Base-by-base conservation (phyloP, 192 early-diverging fungal genomes). In the Backusella psychrophila region DNA sequence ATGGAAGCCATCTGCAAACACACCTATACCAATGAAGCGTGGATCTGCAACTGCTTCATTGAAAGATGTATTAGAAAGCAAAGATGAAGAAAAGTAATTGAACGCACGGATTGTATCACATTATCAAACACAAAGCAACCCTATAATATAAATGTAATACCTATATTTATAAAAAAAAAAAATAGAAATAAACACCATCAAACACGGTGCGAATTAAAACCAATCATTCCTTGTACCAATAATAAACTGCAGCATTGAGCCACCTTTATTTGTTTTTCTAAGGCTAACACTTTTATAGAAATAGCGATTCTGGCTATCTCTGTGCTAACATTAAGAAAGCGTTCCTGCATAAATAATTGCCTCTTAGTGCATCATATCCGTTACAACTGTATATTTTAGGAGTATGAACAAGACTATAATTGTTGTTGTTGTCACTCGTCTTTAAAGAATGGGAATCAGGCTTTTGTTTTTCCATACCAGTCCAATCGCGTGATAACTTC, bases 1-100 rank as follows among this genome's bases (percentile, higher is more conserved):
- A 35, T 98, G 96, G 97, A 98, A 97, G 80, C 95, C 95, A 4
- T 90, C 94, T 41, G 81, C 88, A 21, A 90, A 90, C 31, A 95
- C 96, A 75, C 94, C 94, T 53, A 89, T 94, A 81, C 95, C 97
- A 6, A 80, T 92, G 65, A 78, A 90, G 35, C 88, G 95, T 44
- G 97, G 97, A 15, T 93, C 94, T 3, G 95, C 88, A 6, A 85
- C 90, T 74, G 78, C 87, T 19, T 96, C 95, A 44, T 85, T 98
- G 21, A 97, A 96, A 71, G 89, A 93, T 4, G 80, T 74, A 36
- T 79, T 91, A 11, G 79, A 85, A 79, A 63, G 44, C 41, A 73
- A 77, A 31, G 63, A 23, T 41, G 21, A 29, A 2, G n/a, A 39
- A 12, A 69, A 68, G 21, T 36, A 31, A 73, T 52, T 56, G 19